Evolutionary conservation across 805 yeast genomes (phyloP).

Genomic region (Starmera caribaea): DNA sequence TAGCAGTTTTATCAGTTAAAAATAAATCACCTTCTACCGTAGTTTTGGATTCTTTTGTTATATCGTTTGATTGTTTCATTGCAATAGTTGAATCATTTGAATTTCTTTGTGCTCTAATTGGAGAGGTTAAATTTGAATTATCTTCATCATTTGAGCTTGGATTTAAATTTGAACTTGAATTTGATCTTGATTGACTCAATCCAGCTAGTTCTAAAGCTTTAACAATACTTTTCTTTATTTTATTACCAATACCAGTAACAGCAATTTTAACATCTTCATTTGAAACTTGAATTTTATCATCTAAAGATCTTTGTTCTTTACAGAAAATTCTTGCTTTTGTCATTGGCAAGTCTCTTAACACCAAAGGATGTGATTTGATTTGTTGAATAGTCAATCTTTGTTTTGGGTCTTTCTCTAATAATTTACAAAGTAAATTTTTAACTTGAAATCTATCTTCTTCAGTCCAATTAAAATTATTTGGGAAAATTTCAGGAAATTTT

Average conservation of each 20-base stretch:
- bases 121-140: background rate
- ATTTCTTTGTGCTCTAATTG: background rate
- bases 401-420: constrained; percentile 63
- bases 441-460: constrained; percentile 32
- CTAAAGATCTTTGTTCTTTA: constrained; percentile 18
- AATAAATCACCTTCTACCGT: constrained; percentile 24
- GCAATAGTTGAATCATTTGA: background rate
- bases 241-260: constrained; percentile 70
- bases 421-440: constrained; percentile 47
- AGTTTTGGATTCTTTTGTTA: constrained; percentile 12
- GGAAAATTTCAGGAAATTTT: constrained; percentile 53
- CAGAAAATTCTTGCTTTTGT: constrained; percentile 14
- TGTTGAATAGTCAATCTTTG: constrained; percentile 60
- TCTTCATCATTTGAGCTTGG: background rate
- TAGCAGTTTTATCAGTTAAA: constrained; percentile 14
- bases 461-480: constrained; percentile 15
- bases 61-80: constrained; percentile 11
- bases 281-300: constrained; percentile 40
- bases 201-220: constrained; percentile 19
- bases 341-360: constrained; percentile 30
- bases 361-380: constrained; percentile 72
- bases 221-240: constrained; percentile 30
- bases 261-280: constrained; percentile 68
- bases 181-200: background rate
- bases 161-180: background rate